A percentile compares a stretch with the other conserved stretches of the same genome.
Evolutionary conservation across 2,329 filamentous ascomycete genomes (phyloP).

Genomic region (Ceratocystis colombiana): DNA sequence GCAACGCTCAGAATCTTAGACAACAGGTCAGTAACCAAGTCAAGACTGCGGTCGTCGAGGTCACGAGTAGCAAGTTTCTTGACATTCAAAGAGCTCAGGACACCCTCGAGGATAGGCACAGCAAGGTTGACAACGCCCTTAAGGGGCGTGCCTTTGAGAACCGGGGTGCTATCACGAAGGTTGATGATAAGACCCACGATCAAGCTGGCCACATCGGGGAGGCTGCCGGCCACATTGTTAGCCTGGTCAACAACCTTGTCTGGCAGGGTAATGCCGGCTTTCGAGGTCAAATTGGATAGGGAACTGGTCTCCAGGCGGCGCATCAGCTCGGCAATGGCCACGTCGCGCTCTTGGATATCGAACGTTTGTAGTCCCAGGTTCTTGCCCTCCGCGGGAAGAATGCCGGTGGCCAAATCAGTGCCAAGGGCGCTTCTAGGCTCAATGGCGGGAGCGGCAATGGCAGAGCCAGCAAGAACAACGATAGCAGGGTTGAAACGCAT

Average conservation of each 20-base stretch:
- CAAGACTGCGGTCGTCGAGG: neutral
- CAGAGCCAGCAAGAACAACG: constrained; percentile 18
- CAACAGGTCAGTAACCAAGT: constrained; percentile 17
- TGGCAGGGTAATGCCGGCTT: constrained; percentile 15
- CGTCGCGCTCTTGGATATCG: neutral
- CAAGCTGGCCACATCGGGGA: constrained; percentile 17
- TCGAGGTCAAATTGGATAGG: constrained; percentile 4
- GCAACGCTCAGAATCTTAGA: neutral
- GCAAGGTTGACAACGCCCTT: constrained; percentile 16
- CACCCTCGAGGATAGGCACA: constrained; percentile 20
- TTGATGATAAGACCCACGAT: constrained; percentile 19
- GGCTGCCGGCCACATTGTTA: neutral
- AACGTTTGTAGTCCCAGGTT: too few relatives aligned
- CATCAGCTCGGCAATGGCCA: neutral
- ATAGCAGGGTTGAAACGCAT: constrained; percentile 23
- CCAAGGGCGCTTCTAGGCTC: neutral
- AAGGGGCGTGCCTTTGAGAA: constrained; percentile 14
- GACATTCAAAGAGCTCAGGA: constrained; percentile 5
- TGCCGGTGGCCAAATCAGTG: too few relatives aligned
- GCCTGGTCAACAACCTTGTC: constrained; percentile 14
- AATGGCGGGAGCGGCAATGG: constrained; percentile 15
- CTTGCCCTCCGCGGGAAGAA: too few relatives aligned
- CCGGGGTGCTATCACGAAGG: constrained; percentile 5
- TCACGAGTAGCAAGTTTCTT: neutral
- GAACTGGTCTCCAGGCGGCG: neutral